phyloP scores from a whole-genome alignment of 495 filamentous ascomycete species.

The Neurospora hispaniola region DNA sequence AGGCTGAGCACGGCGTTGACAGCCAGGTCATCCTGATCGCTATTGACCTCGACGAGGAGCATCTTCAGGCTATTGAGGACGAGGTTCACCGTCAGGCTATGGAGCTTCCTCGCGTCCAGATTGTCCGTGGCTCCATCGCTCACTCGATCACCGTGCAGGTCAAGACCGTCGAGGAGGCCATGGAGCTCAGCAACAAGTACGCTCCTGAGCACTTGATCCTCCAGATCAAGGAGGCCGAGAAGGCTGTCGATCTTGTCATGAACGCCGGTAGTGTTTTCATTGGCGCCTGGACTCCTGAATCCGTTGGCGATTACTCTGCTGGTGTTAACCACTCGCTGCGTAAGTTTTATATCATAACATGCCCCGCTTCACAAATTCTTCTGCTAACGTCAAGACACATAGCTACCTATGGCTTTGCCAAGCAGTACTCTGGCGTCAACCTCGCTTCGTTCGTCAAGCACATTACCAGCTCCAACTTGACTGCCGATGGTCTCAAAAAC shows the following conservation, averaged over 20 bases:
- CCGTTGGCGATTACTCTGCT: slow-evolving; percentile 93
- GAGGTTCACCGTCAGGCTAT: slow-evolving; percentile 86
- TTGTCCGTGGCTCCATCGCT: slow-evolving; percentile 80
- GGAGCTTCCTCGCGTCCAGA: slow-evolving; percentile 78
- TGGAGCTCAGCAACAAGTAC: slow-evolving; percentile 82
- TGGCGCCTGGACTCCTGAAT: slow-evolving; percentile 91
- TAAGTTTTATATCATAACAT: slow-evolving; percentile 40
- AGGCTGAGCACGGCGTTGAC: slow-evolving; percentile 94
- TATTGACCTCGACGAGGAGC: slow-evolving; percentile 59
- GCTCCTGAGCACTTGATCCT: slow-evolving; percentile 97
- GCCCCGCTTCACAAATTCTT: background rate
- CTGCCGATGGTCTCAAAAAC: slow-evolving; percentile 69
- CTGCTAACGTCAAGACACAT: slow-evolving; percentile 5
- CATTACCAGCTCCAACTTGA: slow-evolving; percentile 86
- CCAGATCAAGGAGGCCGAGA: slow-evolving; percentile 65
- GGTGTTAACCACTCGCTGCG: slow-evolving; percentile 95
- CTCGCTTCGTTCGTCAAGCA: slow-evolving; percentile 92
- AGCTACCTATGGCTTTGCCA: slow-evolving; percentile 97
- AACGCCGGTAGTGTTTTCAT: slow-evolving; percentile 95
- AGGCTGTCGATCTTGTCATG: slow-evolving; percentile 65
- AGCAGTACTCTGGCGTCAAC: slow-evolving; percentile 96
- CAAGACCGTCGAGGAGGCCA: slow-evolving; percentile 67
- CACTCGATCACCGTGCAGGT: slow-evolving; percentile 88
- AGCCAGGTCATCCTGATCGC: slow-evolving; percentile 91
- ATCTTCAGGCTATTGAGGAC: slow-evolving; percentile 73